A percentile compares a stretch with the other conserved stretches of the same genome.
phyloP scores from a whole-genome alignment of 352 stramenopile species.

The Globisporangium takayamanum region DNA sequence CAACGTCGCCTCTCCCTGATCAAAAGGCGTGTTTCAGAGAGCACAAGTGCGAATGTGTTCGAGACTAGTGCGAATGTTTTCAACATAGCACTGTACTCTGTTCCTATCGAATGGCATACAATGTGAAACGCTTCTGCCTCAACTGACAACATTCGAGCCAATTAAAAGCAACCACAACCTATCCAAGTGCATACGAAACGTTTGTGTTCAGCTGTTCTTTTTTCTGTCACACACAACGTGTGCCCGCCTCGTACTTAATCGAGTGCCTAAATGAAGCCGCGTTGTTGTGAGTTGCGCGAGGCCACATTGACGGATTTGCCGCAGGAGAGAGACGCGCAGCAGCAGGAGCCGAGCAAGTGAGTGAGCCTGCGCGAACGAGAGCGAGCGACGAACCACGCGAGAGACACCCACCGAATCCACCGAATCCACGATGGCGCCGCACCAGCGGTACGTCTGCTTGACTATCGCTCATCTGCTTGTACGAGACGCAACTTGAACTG shows the following conservation, averaged over 20 bases:
- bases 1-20: conserved; percentile 1
- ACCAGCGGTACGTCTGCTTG: conserved; percentile 28
- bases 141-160: no score
- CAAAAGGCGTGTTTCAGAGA: conserved; percentile 6
- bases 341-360: no score
- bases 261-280: no score
- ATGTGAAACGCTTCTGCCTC: neutral
- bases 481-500: neutral
- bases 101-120: neutral
- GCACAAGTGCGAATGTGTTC: no score
- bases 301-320: conserved; percentile 21
- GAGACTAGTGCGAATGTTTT: no score
- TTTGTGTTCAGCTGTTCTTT: conserved; percentile 6
- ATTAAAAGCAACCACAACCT: neutral
- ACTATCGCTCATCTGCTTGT: neutral
- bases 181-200: neutral
- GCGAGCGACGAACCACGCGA: neutral
- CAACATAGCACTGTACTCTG: no score
- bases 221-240: conserved; percentile 8
- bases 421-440: conserved; percentile 25
- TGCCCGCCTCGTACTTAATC: neutral
- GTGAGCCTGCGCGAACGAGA: neutral
- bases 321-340: conserved; percentile 6
- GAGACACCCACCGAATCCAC: neutral
- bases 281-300: neutral